Evolutionary conservation across 169 alveolate species (phyloP), one percentile per base, ranked within the genome.

Genomic region (Plasmodium blacklocki): DNA sequence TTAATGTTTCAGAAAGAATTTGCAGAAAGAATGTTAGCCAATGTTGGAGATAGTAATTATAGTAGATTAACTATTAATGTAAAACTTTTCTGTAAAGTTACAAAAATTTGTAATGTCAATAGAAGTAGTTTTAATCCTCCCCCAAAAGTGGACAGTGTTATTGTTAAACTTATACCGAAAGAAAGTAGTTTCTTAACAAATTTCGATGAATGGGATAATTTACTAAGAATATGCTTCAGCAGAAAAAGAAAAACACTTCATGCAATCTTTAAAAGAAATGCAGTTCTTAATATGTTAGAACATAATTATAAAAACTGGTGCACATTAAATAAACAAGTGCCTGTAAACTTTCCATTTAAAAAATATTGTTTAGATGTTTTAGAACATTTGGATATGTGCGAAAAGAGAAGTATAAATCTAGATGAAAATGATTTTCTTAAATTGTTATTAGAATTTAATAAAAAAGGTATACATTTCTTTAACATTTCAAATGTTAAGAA

Each of bases 121-220:
- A 96, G 98, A 92, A 98, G 99, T 66, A 97, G 98, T 88, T 99
- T 99, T 94, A 98, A 97, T 74, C 99, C 99, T 12, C 99, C 99
- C 54, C 99, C 99, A 32, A 98, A 99, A 94, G 99, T 99, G 0
- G 99, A 99, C 93, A 96, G 99, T 70, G 97, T 99, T 94, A 98
- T 99, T 23, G 99, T 99, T 29, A 97, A 99, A 88, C 97, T 99
- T 72, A 98, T 97, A 64, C 99, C 99, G 3, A 94, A 97, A 50
- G 80, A 74, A 76, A 70, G 21, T 11, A 78, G 73, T 54, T 85
- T 83, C 21, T 75, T 95, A 92, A 95, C 97, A 45, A 98, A 98
- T 90, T 98, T 98, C 90, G 95, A 93, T 43, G 99, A 99, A 89
- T 98, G 99, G 99, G 99, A 99, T 94, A 99, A 99, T 3, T 89